Conservation (phyloP, 345 rosid genomes). For the Raphanus raphanistrum region DNA sequence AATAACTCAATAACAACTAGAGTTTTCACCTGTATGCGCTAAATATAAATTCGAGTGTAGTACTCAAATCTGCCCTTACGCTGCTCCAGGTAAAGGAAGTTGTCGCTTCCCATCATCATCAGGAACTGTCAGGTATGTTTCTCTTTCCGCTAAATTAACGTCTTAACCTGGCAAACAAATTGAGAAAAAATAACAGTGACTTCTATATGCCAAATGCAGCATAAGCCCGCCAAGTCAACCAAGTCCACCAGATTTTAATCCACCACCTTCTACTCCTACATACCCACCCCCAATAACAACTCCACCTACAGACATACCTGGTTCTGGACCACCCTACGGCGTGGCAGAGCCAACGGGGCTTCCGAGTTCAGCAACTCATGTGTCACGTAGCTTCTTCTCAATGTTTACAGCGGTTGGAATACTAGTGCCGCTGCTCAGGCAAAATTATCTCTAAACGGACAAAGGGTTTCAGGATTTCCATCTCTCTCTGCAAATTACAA, state of each 20-base stretch:
- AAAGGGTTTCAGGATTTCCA: slow-evolving; percentile 28
- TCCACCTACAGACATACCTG: slow-evolving; percentile 47
- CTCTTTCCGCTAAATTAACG: not conserved
- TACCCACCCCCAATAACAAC: slow-evolving; percentile 43
- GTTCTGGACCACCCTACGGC: slow-evolving; percentile 57
- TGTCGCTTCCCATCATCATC: slow-evolving; percentile 63
- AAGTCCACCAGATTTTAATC: slow-evolving; percentile 37
- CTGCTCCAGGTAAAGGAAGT: slow-evolving; percentile 72
- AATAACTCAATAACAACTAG: slow-evolving; percentile 1
- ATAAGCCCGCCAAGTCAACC: slow-evolving; percentile 55
- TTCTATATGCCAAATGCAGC: slow-evolving; percentile 47
- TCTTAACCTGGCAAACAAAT: slow-evolving; percentile 15
- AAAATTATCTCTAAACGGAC: slow-evolving; percentile 43
- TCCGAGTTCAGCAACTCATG: slow-evolving; percentile 68
- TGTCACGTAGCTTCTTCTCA: slow-evolving; percentile 44
- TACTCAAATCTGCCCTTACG: slow-evolving; percentile 1
- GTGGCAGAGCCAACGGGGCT: slow-evolving; percentile 78
- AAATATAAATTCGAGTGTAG: slow-evolving; percentile 7
- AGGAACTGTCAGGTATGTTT: slow-evolving; percentile 36
- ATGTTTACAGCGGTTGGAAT: slow-evolving; percentile 47
- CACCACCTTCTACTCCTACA: slow-evolving; percentile 43
- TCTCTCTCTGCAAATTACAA: slow-evolving; percentile 42
- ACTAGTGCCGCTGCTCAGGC: slow-evolving; percentile 45
- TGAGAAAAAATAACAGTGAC: slow-evolving; percentile 9
- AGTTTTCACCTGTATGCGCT: not conserved